Percentiles rank a stretch among this genome's conserved stretches.
These are phyloP conservation scores for Pleurotus pulmonarius DNA, from an alignment of 768 basidiomycete genomes.

Conservation along the genomic window DNA sequence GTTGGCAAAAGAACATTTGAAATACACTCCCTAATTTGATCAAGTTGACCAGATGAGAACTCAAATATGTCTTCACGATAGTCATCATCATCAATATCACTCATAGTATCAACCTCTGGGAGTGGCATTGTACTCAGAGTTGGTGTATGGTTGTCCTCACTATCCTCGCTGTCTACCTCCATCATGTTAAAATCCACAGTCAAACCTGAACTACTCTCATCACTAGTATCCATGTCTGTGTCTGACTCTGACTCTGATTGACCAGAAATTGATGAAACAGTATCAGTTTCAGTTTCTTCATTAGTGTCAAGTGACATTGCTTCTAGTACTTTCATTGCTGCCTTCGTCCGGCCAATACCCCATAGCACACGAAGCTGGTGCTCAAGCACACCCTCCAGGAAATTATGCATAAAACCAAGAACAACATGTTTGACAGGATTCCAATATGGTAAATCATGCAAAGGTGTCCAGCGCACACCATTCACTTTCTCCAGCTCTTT, in stretches of 20 bases:
- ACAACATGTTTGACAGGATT: slow-evolving; percentile 23
- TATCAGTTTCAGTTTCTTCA: too few species aligned
- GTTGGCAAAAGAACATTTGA: slow-evolving; percentile 13
- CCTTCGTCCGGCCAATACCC: slow-evolving; percentile 17
- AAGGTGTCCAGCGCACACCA: slow-evolving; percentile 25
- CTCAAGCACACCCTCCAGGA: slow-evolving; percentile 20
- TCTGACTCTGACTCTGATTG: background rate
- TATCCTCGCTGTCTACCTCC: slow-evolving; percentile 11
- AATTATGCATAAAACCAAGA: slow-evolving; percentile 27
- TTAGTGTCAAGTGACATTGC: background rate
- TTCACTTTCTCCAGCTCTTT: slow-evolving; percentile 8
- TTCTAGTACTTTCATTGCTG: background rate
- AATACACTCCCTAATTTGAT: slow-evolving; percentile 15
- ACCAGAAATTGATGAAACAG: background rate
- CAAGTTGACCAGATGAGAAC: slow-evolving; percentile 12
- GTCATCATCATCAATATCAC: background rate
- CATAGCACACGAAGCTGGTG: slow-evolving; percentile 17
- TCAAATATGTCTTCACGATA: slow-evolving; percentile 8
- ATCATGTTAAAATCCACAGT: background rate
- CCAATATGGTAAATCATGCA: slow-evolving; percentile 24
- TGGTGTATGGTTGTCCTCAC: slow-evolving; percentile 7
- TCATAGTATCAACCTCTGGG: background rate
- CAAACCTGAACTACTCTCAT: background rate
- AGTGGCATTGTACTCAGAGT: background rate
- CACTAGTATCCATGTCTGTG: background rate